Base-by-base conservation (phyloP, 2,329 filamentous ascomycete genomes). In the Didymellaceae sp. region DNA sequence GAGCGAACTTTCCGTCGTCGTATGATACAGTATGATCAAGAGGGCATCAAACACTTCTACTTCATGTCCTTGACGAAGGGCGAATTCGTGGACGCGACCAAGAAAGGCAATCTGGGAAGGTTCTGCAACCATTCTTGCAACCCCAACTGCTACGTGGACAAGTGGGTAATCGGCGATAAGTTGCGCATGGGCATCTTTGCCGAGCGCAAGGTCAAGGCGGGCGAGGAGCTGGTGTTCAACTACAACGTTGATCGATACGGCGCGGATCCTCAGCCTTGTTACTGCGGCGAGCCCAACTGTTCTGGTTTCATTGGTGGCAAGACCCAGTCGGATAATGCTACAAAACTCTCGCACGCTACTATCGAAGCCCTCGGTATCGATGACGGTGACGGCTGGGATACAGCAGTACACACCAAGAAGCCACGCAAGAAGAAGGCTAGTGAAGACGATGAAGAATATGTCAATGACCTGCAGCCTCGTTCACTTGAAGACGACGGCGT, bases 81-180 rank as follows among this genome's bases (percentile, higher is more conserved):
- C 66, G 94, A 97, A 73, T 99, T 97, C 69, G 91, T 99, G 52
- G 94, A 99, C 75, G 94, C 94, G 17, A 99, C 94, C 8, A 96
- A 94, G 71, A 96, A 91, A 72, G 94, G 94, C 41, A 97, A 97
- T 62, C 83, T 99, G 5, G 94, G 92, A 42, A 87, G 94, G 22
- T 99, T 99, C 70, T 99, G 94, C 83, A 99, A 99, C 68, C 94
- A 99, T 74, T 97, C 94, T 7, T 99, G 94, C 82, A 96, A 94
- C 72, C 94, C 94, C 14, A 99, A 99, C 71, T 97, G 92, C 76
- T 97, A 96, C 74, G 93, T 99, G 58, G 94, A 99, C 81, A 99
- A 99, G 78, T 99, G 94, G 94, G 92, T 97, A 52, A 91, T 99
- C 25, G 92, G 91, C 14, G 90, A 95, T 66, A 97, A 97, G 78